phyloP scores from a whole-genome alignment of 106 monocot genomes.

The Platanthera guangdongensis region DNA sequence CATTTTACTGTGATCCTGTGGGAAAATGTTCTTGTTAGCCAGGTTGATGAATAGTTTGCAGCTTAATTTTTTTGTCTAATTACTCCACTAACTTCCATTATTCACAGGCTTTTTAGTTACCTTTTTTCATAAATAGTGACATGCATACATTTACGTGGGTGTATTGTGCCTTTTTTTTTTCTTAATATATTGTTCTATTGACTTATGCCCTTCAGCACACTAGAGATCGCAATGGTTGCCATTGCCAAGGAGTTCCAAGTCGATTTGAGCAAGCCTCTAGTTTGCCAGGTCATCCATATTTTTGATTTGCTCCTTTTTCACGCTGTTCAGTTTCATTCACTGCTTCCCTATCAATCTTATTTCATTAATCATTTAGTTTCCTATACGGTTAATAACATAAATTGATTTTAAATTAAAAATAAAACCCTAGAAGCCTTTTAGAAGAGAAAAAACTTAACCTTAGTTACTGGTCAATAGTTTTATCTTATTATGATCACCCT shows the following conservation, averaged over 20 bases:
- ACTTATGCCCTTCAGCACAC: background rate
- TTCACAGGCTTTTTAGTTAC: no score
- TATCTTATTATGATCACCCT: background rate
- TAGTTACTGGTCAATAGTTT: background rate
- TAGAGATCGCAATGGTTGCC: slow-evolving; percentile 42
- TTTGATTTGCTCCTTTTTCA: background rate
- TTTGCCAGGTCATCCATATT: slow-evolving; percentile 47
- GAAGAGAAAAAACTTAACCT: background rate
- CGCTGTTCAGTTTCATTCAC: background rate
- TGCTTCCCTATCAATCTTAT: background rate
- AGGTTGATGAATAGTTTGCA: no score
- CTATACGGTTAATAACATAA: background rate
- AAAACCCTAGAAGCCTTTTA: background rate
- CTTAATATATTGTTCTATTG: background rate
- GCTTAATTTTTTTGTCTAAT: no score
- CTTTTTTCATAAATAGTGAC: no score
- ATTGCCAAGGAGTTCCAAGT: slow-evolving; percentile 53
- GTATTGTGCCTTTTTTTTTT: background rate
- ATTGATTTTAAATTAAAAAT: background rate
- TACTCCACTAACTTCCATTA: no score
- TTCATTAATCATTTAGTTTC: background rate
- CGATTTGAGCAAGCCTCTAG: slow-evolving; percentile 70
- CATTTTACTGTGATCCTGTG: no score
- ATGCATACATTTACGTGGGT: no score
- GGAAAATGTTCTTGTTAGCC: no score